Base-by-base conservation (phyloP, 192 early-diverging fungal genomes). In the Backusella macrospora region DNA sequence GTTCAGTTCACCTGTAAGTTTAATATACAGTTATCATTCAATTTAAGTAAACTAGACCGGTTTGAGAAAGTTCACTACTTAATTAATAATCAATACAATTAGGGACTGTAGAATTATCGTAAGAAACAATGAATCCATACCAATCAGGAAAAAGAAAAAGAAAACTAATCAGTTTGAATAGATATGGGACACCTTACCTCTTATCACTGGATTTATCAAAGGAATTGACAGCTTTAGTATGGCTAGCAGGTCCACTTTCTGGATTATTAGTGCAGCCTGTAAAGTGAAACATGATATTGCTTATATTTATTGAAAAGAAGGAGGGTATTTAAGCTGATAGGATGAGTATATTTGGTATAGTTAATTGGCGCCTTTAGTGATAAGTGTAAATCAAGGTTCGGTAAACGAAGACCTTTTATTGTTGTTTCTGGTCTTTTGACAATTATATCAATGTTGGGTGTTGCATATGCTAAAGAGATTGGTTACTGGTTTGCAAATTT, bases 301-400 rank as follows among this genome's bases (percentile, higher is more conserved):
- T 63, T 68, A 15, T 45, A 13, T 29, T 44, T 21, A 9, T 8
- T 7, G 7, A 9, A 42, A 44, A 12, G 39, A 21, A 15, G 16
- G 7, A n/a, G 63, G 0, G 18, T 59, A 4, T 65, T 0, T 67
- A 43, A 23, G 21, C 6, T 37, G 2, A 12, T 42, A 5, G n/a
- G 14, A 71, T 48, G 1, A 16, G 26, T 45, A 9, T 14, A 48
- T n/a, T 63, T 6, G 5, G 15, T 9, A 7, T 67, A 72, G 76
- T 80, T 96, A 46, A 90, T 96, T 12, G 96, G 96, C 10, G 91
- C 89, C 5, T 87, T 94, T 52, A 94, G 92, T 80, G 96, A 98
- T 80, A 79, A 81, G 46, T 87, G 87, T 73, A 92, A 89, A 15
- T 88, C 86, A 38, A 77, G 80, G 16, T 68, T 91, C n/a, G 96